Evolutionary conservation across 768 basidiomycete genomes (phyloP).

Genomic region (Tricholoma flavovirens): DNA sequence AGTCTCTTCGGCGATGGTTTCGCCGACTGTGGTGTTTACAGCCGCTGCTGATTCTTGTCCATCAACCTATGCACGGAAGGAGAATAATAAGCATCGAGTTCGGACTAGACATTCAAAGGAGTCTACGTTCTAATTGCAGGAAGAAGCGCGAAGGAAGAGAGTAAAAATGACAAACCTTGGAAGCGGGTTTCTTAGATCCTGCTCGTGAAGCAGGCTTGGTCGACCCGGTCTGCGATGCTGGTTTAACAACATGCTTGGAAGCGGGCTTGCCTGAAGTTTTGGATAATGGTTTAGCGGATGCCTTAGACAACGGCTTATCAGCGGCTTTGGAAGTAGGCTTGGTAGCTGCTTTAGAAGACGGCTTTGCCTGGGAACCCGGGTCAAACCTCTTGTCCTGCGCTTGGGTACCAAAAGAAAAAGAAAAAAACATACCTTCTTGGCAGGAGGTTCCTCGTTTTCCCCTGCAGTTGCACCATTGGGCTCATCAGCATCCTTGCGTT

Average conservation of each 20-base stretch:
- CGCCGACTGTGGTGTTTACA: constrained; percentile 28
- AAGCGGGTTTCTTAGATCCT: constrained; percentile 57
- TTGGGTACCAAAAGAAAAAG: no score
- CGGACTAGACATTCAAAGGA: constrained; percentile 1
- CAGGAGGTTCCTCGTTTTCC: constrained; percentile 40
- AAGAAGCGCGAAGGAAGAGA: background rate
- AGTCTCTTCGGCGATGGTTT: constrained; percentile 54
- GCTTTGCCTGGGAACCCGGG: constrained; percentile 31
- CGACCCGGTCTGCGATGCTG: constrained; percentile 36
- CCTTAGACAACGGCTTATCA: constrained; percentile 33
- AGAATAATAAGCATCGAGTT: constrained; percentile 9
- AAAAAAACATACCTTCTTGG: constrained; percentile 52
- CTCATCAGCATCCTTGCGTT: constrained; percentile 41
- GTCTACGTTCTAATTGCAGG: background rate
- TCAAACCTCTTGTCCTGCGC: constrained; percentile 20
- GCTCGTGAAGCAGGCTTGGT: constrained; percentile 56
- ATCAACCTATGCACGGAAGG: constrained; percentile 27
- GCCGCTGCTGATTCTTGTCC: constrained; percentile 34
- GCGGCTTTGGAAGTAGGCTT: constrained; percentile 32
- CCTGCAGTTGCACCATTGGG: constrained; percentile 29
- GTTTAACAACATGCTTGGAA: constrained; percentile 36
- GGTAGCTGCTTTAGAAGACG: constrained; percentile 28
- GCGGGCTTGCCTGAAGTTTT: constrained; percentile 40
- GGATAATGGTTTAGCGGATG: constrained; percentile 34
- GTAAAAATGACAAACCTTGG: constrained; percentile 39